A percentile compares a stretch with the other conserved stretches of the same genome.
Conservation (phyloP, 2,329 filamentous ascomycete species). For the Xylaria sp. region DNA sequence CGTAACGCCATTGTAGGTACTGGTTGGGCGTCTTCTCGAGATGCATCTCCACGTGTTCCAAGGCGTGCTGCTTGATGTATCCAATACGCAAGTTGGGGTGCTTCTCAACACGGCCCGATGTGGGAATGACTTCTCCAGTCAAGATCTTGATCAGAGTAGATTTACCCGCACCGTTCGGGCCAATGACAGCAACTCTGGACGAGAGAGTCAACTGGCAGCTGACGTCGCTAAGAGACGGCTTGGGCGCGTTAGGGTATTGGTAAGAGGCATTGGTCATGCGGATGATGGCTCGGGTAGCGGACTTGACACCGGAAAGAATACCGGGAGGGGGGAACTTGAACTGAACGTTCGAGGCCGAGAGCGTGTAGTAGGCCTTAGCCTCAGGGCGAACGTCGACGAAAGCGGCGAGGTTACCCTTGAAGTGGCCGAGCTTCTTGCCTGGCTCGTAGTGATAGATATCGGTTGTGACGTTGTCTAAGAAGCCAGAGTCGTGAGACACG, state of each 20-base stretch:
- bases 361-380: conserved; percentile 96
- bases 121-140: conserved; percentile 85
- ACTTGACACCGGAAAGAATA: conserved; percentile 93
- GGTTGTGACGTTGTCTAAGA: conserved; percentile 94
- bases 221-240: conserved; percentile 82
- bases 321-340: conserved; percentile 98
- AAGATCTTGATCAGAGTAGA: conserved; percentile 97
- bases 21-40: conserved; percentile 98
- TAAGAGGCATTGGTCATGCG: conserved; percentile 89
- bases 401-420: conserved; percentile 73
- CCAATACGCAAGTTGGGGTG: conserved; percentile 98
- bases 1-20: conserved; percentile 97
- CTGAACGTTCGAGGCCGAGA: conserved; percentile 79
- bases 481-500: conserved; percentile 96
- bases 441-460: conserved; percentile 98
- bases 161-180: conserved; percentile 95
- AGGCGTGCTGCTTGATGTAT: conserved; percentile 98
- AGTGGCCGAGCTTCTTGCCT: conserved; percentile 85
- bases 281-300: conserved; percentile 85
- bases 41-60: conserved; percentile 99
- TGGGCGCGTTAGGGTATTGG: conserved; percentile 84
- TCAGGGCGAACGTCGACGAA: conserved; percentile 91
- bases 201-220: conserved; percentile 85
- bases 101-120: conserved; percentile 85
- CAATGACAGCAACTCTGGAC: conserved; percentile 92